Percentiles rank a stretch among this genome's conserved stretches.
phyloP scores from a whole-genome alignment of 2,329 filamentous ascomycete species.

The Pseudogymnoascus sp. region DNA sequence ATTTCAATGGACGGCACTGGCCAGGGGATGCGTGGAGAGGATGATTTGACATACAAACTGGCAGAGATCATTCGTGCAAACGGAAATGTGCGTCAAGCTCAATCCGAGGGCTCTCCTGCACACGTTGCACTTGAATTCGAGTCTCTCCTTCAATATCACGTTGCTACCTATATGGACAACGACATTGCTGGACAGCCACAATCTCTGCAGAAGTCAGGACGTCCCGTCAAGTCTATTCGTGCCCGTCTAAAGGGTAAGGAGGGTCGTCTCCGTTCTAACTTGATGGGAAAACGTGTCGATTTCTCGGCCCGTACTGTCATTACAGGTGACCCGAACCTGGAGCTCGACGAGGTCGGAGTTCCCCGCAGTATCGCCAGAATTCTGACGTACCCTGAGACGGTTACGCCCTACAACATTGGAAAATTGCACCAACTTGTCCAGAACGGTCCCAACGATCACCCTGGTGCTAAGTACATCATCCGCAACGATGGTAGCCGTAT shows the following conservation, averaged over 20 bases:
- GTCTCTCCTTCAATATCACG: conserved; percentile 88
- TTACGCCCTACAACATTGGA: conserved; percentile 95
- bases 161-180: conserved; percentile 99
- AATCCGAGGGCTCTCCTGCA: conserved; percentile 82
- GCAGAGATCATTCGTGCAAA: conserved; percentile 98
- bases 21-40: conserved; percentile 87
- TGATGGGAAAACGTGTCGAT: conserved; percentile 99
- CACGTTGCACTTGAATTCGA: conserved; percentile 91
- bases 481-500: conserved; percentile 89
- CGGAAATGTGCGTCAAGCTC: conserved; percentile 83
- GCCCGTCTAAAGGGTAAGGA: conserved; percentile 98
- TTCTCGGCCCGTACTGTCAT: conserved; percentile 99
- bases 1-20: conserved; percentile 95
- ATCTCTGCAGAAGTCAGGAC: conserved; percentile 91
- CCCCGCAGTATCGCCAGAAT: conserved; percentile 88
- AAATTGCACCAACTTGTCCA: conserved; percentile 83
- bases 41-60: conserved; percentile 98
- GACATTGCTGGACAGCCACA: conserved; percentile 94
- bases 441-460: conserved; percentile 90
- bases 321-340: conserved; percentile 94
- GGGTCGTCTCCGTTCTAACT: conserved; percentile 90
- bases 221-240: conserved; percentile 93
- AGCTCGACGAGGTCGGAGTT: conserved; percentile 93
- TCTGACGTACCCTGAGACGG: conserved; percentile 91
- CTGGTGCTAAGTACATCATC: conserved; percentile 94